These are phyloP conservation scores for Spathaspora sp. DNA, from an alignment of 805 yeast species.

Conservation along the genomic window DNA sequence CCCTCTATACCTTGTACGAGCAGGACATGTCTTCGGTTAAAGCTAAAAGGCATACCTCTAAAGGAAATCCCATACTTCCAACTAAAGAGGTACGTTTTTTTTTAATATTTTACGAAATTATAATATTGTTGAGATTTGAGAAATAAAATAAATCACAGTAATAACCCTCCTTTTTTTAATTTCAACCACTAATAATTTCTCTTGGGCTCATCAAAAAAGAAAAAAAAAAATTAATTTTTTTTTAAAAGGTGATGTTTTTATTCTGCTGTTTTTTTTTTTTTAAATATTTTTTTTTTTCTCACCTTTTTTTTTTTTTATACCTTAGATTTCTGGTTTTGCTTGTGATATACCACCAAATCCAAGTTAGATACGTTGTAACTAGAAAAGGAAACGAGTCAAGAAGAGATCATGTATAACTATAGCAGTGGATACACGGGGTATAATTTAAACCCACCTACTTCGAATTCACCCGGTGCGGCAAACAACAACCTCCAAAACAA, in stretches of 20 bases:
- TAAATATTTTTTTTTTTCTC: slow-evolving; percentile 2
- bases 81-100: no score
- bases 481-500: slow-evolving; percentile 4
- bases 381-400: neutral
- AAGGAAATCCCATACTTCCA: neutral
- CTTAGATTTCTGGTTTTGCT: neutral
- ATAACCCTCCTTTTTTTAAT: neutral
- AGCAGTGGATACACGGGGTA: neutral
- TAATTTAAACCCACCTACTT: neutral
- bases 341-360: neutral
- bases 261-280: slow-evolving; percentile 2
- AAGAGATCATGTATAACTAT: neutral
- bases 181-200: neutral
- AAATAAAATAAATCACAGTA: neutral
- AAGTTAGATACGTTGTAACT: no score
- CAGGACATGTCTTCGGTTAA: neutral
- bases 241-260: neutral
- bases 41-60: neutral
- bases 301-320: slow-evolving; percentile 2
- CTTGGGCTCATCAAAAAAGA: neutral
- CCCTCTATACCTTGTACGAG: neutral
- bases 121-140: neutral
- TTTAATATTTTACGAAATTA: neutral
- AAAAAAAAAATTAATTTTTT: neutral
- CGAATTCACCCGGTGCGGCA: neutral